phyloP scores from a whole-genome alignment of 225 moss, liverwort and hornwort species.

The Pseudisothecium myosuroides region DNA sequence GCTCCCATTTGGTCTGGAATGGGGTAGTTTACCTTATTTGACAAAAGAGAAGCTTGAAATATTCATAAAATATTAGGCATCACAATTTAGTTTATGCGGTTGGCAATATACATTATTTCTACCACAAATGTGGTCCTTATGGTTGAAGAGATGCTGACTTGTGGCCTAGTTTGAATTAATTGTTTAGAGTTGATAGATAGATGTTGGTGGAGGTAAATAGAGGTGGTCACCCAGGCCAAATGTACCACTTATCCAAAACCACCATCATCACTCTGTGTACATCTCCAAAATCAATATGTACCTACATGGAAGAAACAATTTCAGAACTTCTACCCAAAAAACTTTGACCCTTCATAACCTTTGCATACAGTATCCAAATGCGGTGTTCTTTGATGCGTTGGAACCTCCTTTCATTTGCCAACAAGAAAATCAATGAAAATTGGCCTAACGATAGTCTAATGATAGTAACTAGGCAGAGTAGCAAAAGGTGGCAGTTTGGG shows the following conservation, averaged over 20 bases:
- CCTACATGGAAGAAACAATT: not conserved
- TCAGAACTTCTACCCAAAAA: accelerated
- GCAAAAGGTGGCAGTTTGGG: accelerated
- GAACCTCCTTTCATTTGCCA: not conserved
- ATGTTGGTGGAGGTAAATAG: not conserved
- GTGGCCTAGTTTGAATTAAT: not conserved
- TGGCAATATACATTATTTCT: not conserved
- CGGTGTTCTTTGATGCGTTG: accelerated
- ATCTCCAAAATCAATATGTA: too few species aligned
- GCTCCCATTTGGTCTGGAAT: too few species aligned
- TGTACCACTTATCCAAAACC: not conserved
- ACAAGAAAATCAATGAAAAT: not conserved
- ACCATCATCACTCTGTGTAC: too few species aligned
- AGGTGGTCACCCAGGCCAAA: not conserved
- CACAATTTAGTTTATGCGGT: not conserved
- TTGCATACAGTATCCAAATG: not conserved
- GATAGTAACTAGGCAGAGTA: not conserved
- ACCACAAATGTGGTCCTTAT: not conserved
- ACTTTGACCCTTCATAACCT: not conserved
- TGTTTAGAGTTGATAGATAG: too few species aligned
- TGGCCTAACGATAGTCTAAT: too few species aligned
- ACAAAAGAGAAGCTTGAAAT: not conserved
- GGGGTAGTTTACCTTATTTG: too few species aligned
- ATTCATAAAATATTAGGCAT: not conserved
- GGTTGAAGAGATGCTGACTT: not conserved